A percentile compares a stretch with the other conserved stretches of the same genome.
These are phyloP conservation scores for Obelidium mucronatum DNA, from an alignment of 192 early-diverging fungal species.

Conservation along the genomic window DNA sequence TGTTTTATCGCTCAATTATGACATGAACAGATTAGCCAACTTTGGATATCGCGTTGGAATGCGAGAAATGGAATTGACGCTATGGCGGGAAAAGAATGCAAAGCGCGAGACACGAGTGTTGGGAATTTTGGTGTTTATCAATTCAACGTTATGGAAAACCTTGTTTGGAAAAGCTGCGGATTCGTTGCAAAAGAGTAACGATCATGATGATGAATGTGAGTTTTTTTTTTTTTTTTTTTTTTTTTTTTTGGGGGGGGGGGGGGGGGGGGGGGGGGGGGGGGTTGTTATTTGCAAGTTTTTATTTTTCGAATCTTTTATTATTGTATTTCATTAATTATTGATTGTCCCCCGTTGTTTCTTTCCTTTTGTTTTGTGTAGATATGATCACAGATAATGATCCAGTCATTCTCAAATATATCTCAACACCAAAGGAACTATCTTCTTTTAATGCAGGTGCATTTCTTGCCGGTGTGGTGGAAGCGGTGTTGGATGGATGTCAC, in stretches of 20 bases:
- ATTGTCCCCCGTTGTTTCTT: too few species aligned
- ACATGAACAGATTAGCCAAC: slow-evolving; percentile 74
- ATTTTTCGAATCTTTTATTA: not conserved
- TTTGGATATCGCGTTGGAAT: slow-evolving; percentile 94
- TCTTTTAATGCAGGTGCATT: slow-evolving; percentile 94
- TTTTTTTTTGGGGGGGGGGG: not conserved
- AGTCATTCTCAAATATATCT: slow-evolving; percentile 86
- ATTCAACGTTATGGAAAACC: slow-evolving; percentile 92
- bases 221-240: not conserved
- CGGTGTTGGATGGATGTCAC: slow-evolving; percentile 87
- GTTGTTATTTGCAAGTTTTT: not conserved
- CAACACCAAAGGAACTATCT: slow-evolving; percentile 92
- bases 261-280: too few species aligned
- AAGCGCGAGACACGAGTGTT: slow-evolving; percentile 92
- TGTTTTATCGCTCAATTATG: not conserved
- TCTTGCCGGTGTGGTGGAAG: slow-evolving; percentile 95
- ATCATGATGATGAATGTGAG: slow-evolving; percentile 96
- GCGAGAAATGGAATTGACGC: slow-evolving; percentile 84
- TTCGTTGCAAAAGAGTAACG: slow-evolving; percentile 94
- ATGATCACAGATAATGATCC: slow-evolving; percentile 99
- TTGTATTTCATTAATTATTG: not conserved
- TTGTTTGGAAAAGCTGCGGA: slow-evolving; percentile 97
- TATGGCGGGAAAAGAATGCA: slow-evolving; percentile 87
- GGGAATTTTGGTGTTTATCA: slow-evolving; percentile 90
- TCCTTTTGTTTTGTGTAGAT: slow-evolving; percentile 58